Evolutionary conservation across 306 rosid species (phyloP).

Genomic region (Amphicarpaea edgeworthii): DNA sequence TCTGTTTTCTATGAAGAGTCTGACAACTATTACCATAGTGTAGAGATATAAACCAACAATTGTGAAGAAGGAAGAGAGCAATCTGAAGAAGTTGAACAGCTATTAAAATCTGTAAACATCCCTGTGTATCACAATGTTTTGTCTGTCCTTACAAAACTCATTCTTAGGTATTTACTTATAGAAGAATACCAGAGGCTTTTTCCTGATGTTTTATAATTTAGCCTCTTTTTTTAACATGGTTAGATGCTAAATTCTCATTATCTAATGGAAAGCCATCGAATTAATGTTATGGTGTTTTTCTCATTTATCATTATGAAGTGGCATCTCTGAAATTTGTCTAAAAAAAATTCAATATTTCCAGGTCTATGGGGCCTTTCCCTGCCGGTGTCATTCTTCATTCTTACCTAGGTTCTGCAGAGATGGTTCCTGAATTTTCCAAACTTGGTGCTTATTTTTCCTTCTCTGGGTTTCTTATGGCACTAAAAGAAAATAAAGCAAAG

Average conservation of each 20-base stretch:
- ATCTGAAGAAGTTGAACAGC: neutral
- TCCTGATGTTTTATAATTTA: neutral
- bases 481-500: conserved; percentile 77
- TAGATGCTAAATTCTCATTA: conserved; percentile 13
- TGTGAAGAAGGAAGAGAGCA: conserved; percentile 15
- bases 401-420: conserved; percentile 88
- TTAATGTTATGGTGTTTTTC: conserved; percentile 10
- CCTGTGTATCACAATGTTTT: neutral
- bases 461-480: conserved; percentile 88
- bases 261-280: conserved; percentile 6
- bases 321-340: conserved; percentile 19
- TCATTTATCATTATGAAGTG: conserved; percentile 24
- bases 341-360: conserved; percentile 46
- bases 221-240: neutral
- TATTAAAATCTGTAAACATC: neutral
- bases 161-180: neutral
- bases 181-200: conserved; percentile 5
- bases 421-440: conserved; percentile 87
- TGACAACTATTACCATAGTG: conserved; percentile 4
- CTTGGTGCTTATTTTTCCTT: conserved; percentile 91
- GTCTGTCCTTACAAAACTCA: neutral
- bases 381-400: conserved; percentile 95
- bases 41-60: neutral
- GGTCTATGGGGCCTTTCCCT: conserved; percentile 88
- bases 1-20: neutral